Conservation (phyloP, 1,139 yeast species). For the Candida sanyaensis region DNA sequence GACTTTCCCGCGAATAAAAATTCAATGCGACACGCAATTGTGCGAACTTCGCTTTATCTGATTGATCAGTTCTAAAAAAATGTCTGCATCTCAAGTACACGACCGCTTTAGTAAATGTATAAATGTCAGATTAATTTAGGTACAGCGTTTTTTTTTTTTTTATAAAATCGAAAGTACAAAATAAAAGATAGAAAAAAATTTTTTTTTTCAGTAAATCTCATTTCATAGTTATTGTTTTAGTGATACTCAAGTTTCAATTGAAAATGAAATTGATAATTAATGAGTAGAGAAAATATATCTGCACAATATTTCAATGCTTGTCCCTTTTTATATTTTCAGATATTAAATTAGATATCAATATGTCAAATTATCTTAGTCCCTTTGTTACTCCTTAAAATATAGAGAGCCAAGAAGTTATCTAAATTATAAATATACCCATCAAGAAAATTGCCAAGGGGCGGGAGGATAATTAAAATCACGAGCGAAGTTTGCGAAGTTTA, state of each 20-base stretch:
- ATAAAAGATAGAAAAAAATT: too few relatives aligned
- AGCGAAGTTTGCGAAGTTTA: too few relatives aligned
- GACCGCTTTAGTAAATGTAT: neutral
- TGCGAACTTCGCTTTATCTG: constrained; percentile 4
- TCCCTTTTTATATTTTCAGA: neutral
- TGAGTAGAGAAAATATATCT: neutral
- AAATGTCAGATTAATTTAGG: neutral
- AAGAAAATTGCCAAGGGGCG: too few relatives aligned
- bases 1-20: neutral
- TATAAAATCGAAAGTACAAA: neutral
- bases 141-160: neutral
- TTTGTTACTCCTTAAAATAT: too few relatives aligned
- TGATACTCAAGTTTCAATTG: neutral
- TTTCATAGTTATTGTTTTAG: neutral
- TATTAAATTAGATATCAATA: neutral
- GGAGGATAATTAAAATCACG: too few relatives aligned
- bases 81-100: neutral
- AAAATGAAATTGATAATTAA: neutral
- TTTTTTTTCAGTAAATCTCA: too few relatives aligned
- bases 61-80: neutral
- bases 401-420: too few relatives aligned
- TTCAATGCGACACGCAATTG: neutral
- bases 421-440: too few relatives aligned
- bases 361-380: too few relatives aligned
- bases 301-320: neutral